Conservation (phyloP, 1,284 basidiomycete species). For the Fomitopsis schrenkii region DNA sequence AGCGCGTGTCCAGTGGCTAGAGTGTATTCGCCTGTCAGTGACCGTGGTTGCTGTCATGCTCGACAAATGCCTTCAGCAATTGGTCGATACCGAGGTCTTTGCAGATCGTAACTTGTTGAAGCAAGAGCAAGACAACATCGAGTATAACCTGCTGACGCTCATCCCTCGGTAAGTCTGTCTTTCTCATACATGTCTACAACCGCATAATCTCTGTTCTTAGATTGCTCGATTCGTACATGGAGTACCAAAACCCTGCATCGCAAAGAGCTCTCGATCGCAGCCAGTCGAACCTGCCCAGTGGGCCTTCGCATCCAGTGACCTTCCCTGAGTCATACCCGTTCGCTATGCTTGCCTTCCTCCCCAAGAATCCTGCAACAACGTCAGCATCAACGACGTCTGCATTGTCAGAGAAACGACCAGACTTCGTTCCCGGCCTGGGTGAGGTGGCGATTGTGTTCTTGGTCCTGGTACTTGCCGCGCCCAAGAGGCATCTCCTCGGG, state of each 20-base stretch:
- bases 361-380: constrained; percentile 44
- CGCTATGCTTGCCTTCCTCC: constrained; percentile 69
- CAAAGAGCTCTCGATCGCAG: constrained; percentile 69
- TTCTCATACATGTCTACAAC: not conserved
- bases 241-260: constrained; percentile 70
- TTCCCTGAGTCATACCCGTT: constrained; percentile 96
- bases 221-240: constrained; percentile 83
- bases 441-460: constrained; percentile 87
- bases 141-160: constrained; percentile 77
- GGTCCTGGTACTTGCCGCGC: constrained; percentile 77
- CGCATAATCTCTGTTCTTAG: constrained; percentile 32
- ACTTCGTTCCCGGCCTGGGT: constrained; percentile 80
- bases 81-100: constrained; percentile 65
- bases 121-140: constrained; percentile 93
- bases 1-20: constrained; percentile 85
- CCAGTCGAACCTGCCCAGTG: constrained; percentile 56
- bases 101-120: constrained; percentile 58
- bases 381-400: constrained; percentile 26
- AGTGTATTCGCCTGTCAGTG: constrained; percentile 81
- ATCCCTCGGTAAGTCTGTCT: constrained; percentile 64
- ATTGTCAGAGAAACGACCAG: constrained; percentile 39
- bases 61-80: constrained; percentile 82
- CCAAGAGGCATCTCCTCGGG: constrained; percentile 72
- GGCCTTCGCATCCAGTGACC: constrained; percentile 69
- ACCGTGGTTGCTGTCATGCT: constrained; percentile 88